These are phyloP conservation scores for Phialophora macrospora DNA, from an alignment of 2,329 filamentous ascomycete genomes.

Conservation along the genomic window DNA sequence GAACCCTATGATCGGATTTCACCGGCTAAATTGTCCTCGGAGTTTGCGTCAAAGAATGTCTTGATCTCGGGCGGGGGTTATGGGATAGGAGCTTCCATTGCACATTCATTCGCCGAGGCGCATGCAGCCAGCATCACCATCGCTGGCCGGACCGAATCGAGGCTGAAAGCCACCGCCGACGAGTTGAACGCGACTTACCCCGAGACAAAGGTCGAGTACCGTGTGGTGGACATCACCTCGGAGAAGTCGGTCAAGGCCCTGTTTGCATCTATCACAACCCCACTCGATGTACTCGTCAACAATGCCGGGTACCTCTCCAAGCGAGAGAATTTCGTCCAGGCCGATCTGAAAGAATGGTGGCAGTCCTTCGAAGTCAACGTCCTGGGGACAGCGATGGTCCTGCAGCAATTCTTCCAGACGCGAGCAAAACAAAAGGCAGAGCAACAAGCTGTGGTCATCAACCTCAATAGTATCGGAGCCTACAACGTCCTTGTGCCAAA, in stretches of 20 bases:
- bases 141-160: slow-evolving; percentile 8
- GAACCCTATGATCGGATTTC: slow-evolving; percentile 5
- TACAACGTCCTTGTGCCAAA: slow-evolving; percentile 9
- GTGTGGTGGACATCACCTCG: slow-evolving; percentile 13
- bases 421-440: slow-evolving; percentile 8
- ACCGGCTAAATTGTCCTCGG: slow-evolving; percentile 8
- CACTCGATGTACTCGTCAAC: slow-evolving; percentile 10
- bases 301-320: slow-evolving; percentile 12
- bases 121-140: slow-evolving; percentile 6
- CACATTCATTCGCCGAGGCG: slow-evolving; percentile 9
- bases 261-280: slow-evolving; percentile 4
- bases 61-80: slow-evolving; percentile 13
- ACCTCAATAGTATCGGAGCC: slow-evolving; percentile 10
- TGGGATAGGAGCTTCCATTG: slow-evolving; percentile 14
- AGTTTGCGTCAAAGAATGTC: slow-evolving; percentile 10
- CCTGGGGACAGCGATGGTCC: slow-evolving; percentile 5
- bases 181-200: slow-evolving; percentile 1
- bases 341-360: slow-evolving; percentile 15
- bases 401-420: slow-evolving; percentile 6
- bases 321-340: slow-evolving; percentile 8
- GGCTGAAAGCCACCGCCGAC: slow-evolving; percentile 10
- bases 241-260: slow-evolving; percentile 12
- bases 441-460: slow-evolving; percentile 12
- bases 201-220: slow-evolving; percentile 1
- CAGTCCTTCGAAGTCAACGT: slow-evolving; percentile 12